A percentile compares a stretch with the other conserved stretches of the same genome.
Conservation (phyloP, 2,329 filamentous ascomycete species). For the Leptographium radiaticola region DNA sequence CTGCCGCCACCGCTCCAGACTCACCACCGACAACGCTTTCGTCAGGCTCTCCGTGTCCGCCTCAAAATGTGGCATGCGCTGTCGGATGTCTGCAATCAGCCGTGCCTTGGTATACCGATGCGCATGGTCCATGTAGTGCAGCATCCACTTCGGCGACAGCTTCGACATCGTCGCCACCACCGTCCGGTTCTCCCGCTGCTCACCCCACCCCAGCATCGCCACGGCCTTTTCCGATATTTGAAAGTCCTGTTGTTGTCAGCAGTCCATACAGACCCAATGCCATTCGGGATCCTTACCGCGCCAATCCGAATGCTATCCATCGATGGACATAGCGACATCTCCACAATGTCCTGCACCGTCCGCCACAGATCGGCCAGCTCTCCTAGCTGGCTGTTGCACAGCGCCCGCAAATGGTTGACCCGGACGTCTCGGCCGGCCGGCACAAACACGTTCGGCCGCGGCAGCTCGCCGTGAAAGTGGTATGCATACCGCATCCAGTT, state of each 20-base stretch:
- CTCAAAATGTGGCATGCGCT: constrained; percentile 27
- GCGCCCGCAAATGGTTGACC: constrained; percentile 28
- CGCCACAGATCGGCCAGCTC: constrained; percentile 32
- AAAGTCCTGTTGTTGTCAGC: constrained; percentile 10
- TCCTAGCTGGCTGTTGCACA: constrained; percentile 29
- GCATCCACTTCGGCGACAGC: constrained; percentile 34
- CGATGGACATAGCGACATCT: constrained; percentile 32
- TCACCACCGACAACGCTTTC: constrained; percentile 10
- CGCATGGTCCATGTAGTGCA: constrained; percentile 32
- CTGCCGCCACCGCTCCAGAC: constrained; percentile 10
- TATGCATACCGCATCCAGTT: constrained; percentile 41
- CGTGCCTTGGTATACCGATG: constrained; percentile 31
- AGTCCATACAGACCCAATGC: neutral
- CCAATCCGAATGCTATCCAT: constrained; percentile 23
- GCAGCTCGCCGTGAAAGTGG: constrained; percentile 35
- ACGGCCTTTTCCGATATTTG: constrained; percentile 13
- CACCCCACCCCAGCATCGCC: constrained; percentile 18
- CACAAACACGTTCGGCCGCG: constrained; percentile 12
- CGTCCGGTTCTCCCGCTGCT: constrained; percentile 16
- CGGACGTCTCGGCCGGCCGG: constrained; percentile 21
- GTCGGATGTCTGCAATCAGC: constrained; percentile 28
- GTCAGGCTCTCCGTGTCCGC: constrained; percentile 31
- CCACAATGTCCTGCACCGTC: constrained; percentile 30
- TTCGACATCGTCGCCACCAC: constrained; percentile 29
- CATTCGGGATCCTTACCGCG: constrained; percentile 17